These are phyloP conservation scores for Acacia crassicarpa DNA, from an alignment of 306 rosid species.

Conservation along the genomic window DNA sequence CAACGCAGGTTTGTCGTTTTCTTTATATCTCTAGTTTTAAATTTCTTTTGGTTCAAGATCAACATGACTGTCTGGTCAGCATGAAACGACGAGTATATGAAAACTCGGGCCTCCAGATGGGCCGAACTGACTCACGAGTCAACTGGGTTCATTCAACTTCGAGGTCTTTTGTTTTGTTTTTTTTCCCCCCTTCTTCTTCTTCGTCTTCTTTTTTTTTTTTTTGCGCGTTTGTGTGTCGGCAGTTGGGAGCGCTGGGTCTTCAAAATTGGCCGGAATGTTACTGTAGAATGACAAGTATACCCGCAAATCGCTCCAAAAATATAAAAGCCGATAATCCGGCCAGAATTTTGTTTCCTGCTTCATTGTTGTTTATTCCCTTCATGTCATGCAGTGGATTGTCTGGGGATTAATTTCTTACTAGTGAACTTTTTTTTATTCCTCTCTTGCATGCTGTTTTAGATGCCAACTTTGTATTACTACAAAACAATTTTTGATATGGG, in stretches of 20 bases:
- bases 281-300: constrained; percentile 19
- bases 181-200: no score
- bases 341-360: constrained; percentile 6
- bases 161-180: not conserved
- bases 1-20: constrained; percentile 57
- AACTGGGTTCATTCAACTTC: constrained; percentile 13
- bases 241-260: constrained; percentile 25
- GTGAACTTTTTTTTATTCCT: constrained; percentile 35
- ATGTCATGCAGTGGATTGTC: constrained; percentile 16
- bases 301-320: not conserved
- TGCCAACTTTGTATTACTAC: constrained; percentile 34
- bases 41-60: not conserved
- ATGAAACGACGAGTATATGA: constrained; percentile 17
- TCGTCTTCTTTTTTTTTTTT: not conserved
- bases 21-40: not conserved
- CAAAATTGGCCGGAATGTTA: constrained; percentile 37
- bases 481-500: constrained; percentile 31
- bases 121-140: constrained; percentile 43
- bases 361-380: constrained; percentile 29
- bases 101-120: not conserved
- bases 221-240: constrained; percentile 40
- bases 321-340: not conserved
- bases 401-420: constrained; percentile 18
- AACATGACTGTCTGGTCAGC: not conserved
- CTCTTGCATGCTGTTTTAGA: constrained; percentile 25